Base-by-base conservation (phyloP, 1,284 basidiomycete species). In the Acaromyces ingoldii region DNA sequence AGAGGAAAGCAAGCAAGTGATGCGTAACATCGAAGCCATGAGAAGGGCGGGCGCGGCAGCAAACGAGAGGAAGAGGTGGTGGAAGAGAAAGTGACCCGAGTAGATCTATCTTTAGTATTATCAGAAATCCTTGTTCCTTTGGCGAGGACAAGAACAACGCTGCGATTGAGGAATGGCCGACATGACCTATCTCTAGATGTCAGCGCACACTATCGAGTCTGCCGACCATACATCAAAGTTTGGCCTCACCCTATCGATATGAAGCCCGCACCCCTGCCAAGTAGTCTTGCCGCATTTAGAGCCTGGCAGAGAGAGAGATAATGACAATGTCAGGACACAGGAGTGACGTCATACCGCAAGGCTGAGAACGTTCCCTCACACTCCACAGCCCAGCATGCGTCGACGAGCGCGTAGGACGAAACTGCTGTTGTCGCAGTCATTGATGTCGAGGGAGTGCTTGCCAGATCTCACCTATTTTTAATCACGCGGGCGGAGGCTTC, bases 221-320 rank as follows among this genome's bases (percentile, higher is more conserved):
- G 26, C 40, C 24, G 11, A 42, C 29, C 40, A 42, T 6, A 5
- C 4, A 3, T 3, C 6, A 42, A 41, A 21, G 17, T 9, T 26
- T 6, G 9, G 19, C 17, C 42, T 29, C 22, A 45, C 42, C 25
- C 26, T 22, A 30, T 45, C 42, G 13, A 29, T 29, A 30, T 45
- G 42, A 26, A 22, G 17, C 13, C 42, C 42, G 28, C 42, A 45
- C 15, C 42, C 42, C 22, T 45, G 13, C 42, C 42, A 45, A 15
- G 42, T 45, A 3, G 42, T 45, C 42, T 45, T 45, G 2, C 42
- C 42, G 15, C 42, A 45, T 17, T 40, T 19, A 7, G 38, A 40
- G 38, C 38, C 38, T 40, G 9, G 38, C 21, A 25, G 38, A 40
- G 7, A 40, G 38, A 40, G n/a, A n/a, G n/a, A n/a, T n/a, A n/a